Percentiles rank a stretch among this genome's conserved stretches.
These are phyloP conservation scores for Lentinula sp. DNA, from an alignment of 768 basidiomycete genomes.

Conservation along the genomic window DNA sequence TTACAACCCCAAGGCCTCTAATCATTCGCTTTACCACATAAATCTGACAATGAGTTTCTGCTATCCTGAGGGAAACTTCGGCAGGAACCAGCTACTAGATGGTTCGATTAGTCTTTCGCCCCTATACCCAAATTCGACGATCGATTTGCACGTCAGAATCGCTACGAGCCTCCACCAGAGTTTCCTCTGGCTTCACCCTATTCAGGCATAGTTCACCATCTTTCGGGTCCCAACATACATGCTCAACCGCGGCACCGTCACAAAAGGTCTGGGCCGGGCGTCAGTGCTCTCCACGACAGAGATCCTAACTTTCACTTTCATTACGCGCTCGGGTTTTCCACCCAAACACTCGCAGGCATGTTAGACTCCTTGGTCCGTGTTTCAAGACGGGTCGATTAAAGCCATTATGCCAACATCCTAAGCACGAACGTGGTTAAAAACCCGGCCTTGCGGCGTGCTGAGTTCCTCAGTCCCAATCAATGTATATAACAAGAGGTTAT, in stretches of 20 bases:
- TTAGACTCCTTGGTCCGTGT: too few species aligned
- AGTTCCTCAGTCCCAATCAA: too few species aligned
- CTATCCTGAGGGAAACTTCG: constrained; percentile 77
- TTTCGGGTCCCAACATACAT: constrained; percentile 85
- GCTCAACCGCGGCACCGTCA: constrained; percentile 76
- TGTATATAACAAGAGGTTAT: too few species aligned
- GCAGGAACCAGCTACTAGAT: constrained; percentile 91
- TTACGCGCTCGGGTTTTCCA: too few species aligned
- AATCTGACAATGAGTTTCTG: constrained; percentile 51
- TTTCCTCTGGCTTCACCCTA: constrained; percentile 94
- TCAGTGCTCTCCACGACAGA: constrained; percentile 64
- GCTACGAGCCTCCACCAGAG: constrained; percentile 94
- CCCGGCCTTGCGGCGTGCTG: too few species aligned
- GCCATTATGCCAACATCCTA: too few species aligned
- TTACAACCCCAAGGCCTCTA: constrained; percentile 88
- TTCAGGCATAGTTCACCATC: constrained; percentile 83
- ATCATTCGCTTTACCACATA: constrained; percentile 83
- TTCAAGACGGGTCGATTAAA: too few species aligned
- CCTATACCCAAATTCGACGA: constrained; percentile 94
- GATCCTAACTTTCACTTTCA: too few species aligned
- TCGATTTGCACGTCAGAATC: constrained; percentile 96
- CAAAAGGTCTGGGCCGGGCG: constrained; percentile 70
- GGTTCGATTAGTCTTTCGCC: constrained; percentile 96
- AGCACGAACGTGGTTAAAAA: too few species aligned
- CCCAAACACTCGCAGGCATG: too few species aligned